Base-by-base conservation (phyloP, 2,329 filamentous ascomycete species). In the Trichoderma atroviride region DNA sequence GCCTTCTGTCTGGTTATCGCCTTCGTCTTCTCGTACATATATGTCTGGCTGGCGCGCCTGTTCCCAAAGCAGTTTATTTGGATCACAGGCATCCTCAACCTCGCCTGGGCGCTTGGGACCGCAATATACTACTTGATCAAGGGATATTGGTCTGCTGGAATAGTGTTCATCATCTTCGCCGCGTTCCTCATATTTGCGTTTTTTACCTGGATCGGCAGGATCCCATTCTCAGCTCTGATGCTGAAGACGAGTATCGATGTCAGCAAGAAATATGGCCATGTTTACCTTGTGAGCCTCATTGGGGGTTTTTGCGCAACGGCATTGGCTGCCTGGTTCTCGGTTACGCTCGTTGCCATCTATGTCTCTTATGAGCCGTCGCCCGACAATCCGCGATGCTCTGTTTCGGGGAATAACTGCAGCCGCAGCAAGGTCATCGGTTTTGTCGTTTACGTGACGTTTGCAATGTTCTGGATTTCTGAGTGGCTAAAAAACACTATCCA, bases 401-500 rank as follows among this genome's bases (percentile, higher is more conserved):
- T 67, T 16, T 58, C 53, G 4, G 79, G 80, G 14, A 67, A 73
- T 33, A 88, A 88, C 4, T 97, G 94, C 75, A 90, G 91, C 70
- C 85, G 83, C 6, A 92, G 84, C 63, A 95, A 90, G 73, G 92
- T 97, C 56, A 94, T 94, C 70, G 94, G 94, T 0, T 81, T 97
- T 35, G 83, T 97, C 5, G 92, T 91, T 22, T 97, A 96, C 78
- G 87, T 94, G 73, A 97, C 94, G 0, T 97, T 98, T 75, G 91
- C 94, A 65, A 92, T 90, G 81, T 97, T 96, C 81, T 98, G 95
- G 95, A 90, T 97, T 72, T 91, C 92, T 1, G 95, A 98, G 78
- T 95, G 92, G 86, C 83, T 97, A 74, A 97, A 97, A 83, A 97
- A 97, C 80, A 94, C 92, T 0, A 92, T 97, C 58, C 94, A 98